Conservation (phyloP, 2,329 filamentous ascomycete species). For the Nannizziopsis arthrosporioides region DNA sequence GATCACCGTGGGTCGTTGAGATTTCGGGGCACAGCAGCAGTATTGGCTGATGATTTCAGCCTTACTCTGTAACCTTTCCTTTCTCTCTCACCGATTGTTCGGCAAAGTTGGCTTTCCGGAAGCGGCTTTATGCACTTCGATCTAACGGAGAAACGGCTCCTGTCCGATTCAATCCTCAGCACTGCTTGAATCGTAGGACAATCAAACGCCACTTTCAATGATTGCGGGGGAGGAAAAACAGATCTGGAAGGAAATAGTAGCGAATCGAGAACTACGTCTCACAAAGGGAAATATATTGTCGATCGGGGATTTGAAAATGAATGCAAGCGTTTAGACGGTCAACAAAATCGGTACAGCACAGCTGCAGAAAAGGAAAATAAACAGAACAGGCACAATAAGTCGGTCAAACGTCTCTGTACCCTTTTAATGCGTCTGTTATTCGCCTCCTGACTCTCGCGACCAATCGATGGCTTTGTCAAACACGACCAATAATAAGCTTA, state of each 20-base stretch:
- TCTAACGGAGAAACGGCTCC: neutral
- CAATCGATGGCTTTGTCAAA: constrained; percentile 5
- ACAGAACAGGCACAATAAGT: constrained; percentile 7
- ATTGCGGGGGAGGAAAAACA: constrained; percentile 5
- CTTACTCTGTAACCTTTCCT: neutral
- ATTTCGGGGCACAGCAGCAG: neutral
- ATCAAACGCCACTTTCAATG: constrained; percentile 5
- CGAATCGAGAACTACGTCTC: constrained; percentile 7
- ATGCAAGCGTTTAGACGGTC: neutral
- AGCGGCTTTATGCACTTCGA: constrained; percentile 7
- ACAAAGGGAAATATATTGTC: constrained; percentile 9
- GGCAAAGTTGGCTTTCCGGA: constrained; percentile 5
- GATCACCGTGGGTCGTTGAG: neutral
- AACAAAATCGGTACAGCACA: neutral
- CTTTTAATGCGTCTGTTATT: constrained; percentile 9
- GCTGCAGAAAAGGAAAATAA: neutral
- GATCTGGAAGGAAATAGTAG: constrained; percentile 8
- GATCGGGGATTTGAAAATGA: constrained; percentile 8
- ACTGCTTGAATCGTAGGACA: constrained; percentile 4
- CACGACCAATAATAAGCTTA: constrained; percentile 1
- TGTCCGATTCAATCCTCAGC: neutral
- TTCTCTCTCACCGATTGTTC: constrained; percentile 9
- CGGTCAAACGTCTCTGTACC: constrained; percentile 9
- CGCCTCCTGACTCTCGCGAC: constrained; percentile 5
- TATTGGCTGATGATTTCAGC: constrained; percentile 1